These are phyloP conservation scores for Debaryomyces singareniensis DNA, from an alignment of 1,139 yeast species.

Conservation along the genomic window DNA sequence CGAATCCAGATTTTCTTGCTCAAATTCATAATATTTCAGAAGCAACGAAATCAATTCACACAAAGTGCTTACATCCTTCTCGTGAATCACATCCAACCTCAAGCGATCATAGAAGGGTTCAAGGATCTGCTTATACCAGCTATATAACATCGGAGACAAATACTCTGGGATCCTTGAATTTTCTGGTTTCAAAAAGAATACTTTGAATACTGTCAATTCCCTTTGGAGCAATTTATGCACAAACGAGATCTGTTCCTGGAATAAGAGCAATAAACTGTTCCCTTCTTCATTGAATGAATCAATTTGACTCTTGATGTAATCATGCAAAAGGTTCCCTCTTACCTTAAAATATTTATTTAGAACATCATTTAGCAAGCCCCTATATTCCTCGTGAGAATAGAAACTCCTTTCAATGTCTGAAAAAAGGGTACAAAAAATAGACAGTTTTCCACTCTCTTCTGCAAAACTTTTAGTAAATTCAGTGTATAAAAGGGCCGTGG, in stretches of 20 bases:
- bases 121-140: conserved; percentile 55
- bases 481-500: conserved; percentile 32
- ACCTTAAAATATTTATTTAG: conserved; percentile 54
- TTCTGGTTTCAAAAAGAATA: conserved; percentile 33
- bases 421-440: conserved; percentile 38
- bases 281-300: conserved; percentile 17
- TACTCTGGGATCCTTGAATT: conserved; percentile 3
- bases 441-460: conserved; percentile 13
- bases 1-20: conserved; percentile 29
- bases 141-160: conserved; percentile 14
- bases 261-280: conserved; percentile 40
- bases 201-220: conserved; percentile 54
- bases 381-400: conserved; percentile 46
- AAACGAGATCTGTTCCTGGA: conserved; percentile 55
- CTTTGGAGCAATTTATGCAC: conserved; percentile 53
- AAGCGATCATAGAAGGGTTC: conserved; percentile 74
- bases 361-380: conserved; percentile 65
- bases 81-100: conserved; percentile 62
- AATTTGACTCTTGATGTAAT: conserved; percentile 28
- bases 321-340: conserved; percentile 42
- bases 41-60: conserved; percentile 74
- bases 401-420: conserved; percentile 47
- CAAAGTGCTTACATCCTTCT: conserved; percentile 55
- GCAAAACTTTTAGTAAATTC: conserved; percentile 37
- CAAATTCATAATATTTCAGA: conserved; percentile 63